phyloP scores from a whole-genome alignment of 164 flowering plant species.

The Kalanchoe fedtschenkoi region DNA sequence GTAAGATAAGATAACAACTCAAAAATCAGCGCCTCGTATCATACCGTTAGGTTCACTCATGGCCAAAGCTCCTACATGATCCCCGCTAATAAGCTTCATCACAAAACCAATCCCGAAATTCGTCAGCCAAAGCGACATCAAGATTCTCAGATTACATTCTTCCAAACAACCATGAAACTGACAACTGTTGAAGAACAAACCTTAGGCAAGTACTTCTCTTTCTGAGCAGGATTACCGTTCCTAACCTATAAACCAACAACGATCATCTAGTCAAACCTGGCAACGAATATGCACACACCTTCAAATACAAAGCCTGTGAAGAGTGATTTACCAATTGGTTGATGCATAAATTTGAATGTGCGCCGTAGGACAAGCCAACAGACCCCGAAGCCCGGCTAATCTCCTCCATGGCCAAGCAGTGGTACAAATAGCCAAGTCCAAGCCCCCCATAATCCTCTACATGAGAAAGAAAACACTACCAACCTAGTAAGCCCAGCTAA shows the following conservation, averaged over 20 bases:
- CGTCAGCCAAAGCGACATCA: no score
- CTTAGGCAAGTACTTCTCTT: conserved; percentile 88
- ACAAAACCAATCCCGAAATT: conserved; percentile 8
- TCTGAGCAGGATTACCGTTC: conserved; percentile 73
- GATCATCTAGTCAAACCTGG: neutral
- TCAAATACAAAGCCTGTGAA: conserved; percentile 6
- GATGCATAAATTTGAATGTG: conserved; percentile 89
- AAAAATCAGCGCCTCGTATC: neutral
- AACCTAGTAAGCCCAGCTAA: no score
- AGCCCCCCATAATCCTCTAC: conserved; percentile 98
- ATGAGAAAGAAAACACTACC: no score
- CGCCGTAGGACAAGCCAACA: conserved; percentile 92
- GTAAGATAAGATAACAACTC: neutral
- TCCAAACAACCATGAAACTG: no score
- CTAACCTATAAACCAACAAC: conserved; percentile 55
- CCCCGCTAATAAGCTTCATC: conserved; percentile 88
- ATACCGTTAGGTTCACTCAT: conserved; percentile 99
- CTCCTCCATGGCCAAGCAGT: conserved; percentile 96
- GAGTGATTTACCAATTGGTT: conserved; percentile 84
- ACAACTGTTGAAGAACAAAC: conserved; percentile 15
- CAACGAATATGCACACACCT: neutral
- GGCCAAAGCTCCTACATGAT: conserved; percentile 97
- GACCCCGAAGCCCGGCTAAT: conserved; percentile 96
- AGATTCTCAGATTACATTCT: no score
- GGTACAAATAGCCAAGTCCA: conserved; percentile 95